Evolutionary conservation across 129 eudicot species (phyloP).

Genomic region (Saposhnikovia divaricata): DNA sequence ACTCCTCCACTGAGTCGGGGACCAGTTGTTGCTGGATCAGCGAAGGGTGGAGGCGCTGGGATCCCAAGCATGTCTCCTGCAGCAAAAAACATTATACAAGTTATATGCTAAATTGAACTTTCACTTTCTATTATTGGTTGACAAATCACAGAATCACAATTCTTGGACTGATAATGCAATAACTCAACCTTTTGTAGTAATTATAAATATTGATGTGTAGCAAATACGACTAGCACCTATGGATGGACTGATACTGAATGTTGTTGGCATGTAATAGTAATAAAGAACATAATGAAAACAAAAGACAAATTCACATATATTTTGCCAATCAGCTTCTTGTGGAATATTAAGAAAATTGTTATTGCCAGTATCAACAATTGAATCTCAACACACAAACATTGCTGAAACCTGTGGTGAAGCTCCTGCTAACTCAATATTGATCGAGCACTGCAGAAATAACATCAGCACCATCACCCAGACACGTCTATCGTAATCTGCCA

Average conservation of each 20-base stretch:
- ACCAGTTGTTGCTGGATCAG: conserved; percentile 53
- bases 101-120: background rate
- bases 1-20: conserved; percentile 59
- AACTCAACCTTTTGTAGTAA: background rate
- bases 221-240: too few species aligned
- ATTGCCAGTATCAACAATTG: too few species aligned
- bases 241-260: background rate
- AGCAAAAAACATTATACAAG: background rate
- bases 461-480: conserved; percentile 17
- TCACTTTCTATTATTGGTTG: background rate
- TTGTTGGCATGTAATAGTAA: too few species aligned
- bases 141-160: background rate
- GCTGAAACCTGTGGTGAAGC: conserved; percentile 46
- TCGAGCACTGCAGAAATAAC: conserved; percentile 9
- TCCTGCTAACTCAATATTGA: conserved; percentile 11
- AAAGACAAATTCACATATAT: background rate
- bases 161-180: background rate
- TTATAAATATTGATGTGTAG: too few species aligned
- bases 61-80: conserved; percentile 67
- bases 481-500: background rate
- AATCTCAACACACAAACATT: conserved; percentile 79
- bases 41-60: conserved; percentile 71
- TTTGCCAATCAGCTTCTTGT: background rate
- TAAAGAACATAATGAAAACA: background rate
- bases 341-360: conserved; percentile 44